A percentile compares a stretch with the other conserved stretches of the same genome.
Conservation (phyloP, 2,329 filamentous ascomycete genomes). For the Myotisia sp. region DNA sequence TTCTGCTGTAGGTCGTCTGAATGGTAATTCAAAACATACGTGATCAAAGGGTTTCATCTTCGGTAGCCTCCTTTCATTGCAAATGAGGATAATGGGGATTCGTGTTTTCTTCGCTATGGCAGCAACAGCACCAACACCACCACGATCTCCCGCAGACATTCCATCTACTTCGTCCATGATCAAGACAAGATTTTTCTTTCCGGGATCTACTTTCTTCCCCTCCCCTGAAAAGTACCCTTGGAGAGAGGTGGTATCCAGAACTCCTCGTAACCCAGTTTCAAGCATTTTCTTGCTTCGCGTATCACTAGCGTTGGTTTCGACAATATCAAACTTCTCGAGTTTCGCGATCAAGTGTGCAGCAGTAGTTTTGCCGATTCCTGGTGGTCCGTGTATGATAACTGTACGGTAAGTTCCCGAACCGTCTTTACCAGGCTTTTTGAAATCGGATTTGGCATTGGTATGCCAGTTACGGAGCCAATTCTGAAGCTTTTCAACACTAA, state of each 20-base stretch:
- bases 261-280: conserved; percentile 72
- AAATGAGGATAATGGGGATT: conserved; percentile 90
- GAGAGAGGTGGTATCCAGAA: conserved; percentile 85
- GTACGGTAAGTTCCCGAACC: conserved; percentile 71
- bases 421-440: conserved; percentile 70
- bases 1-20: conserved; percentile 77
- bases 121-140: conserved; percentile 85
- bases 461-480: conserved; percentile 74
- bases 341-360: conserved; percentile 89
- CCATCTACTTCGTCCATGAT: conserved; percentile 99
- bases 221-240: conserved; percentile 80
- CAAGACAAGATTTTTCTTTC: conserved; percentile 84
- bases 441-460: conserved; percentile 62
- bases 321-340: conserved; percentile 78
- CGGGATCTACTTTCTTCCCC: conserved; percentile 60
- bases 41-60: conserved; percentile 99
- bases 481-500: conserved; percentile 75
- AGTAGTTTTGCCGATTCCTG: conserved; percentile 94
- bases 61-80: conserved; percentile 79
- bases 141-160: conserved; percentile 93
- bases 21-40: conserved; percentile 69
- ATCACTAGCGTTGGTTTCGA: conserved; percentile 94
- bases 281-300: conserved; percentile 91
- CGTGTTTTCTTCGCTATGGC: conserved; percentile 92
- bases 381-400: conserved; percentile 90